phyloP scores from a whole-genome alignment of 2,329 filamentous ascomycete genomes.

The Epichloe hybrida region DNA sequence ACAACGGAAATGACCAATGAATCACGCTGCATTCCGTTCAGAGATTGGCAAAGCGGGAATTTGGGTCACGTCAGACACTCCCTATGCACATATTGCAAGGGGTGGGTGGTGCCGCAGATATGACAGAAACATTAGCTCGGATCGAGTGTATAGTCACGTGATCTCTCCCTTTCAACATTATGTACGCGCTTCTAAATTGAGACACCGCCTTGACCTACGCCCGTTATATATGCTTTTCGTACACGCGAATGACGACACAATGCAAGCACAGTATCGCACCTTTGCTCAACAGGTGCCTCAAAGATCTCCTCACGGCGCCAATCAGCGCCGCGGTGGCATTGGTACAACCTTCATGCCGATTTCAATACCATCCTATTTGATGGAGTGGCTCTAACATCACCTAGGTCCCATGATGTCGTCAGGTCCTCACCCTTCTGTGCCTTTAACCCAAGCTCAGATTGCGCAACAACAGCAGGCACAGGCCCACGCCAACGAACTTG shows the following conservation, averaged over 20 bases:
- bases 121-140: too few species aligned
- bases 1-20: too few species aligned
- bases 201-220: background rate
- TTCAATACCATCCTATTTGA: background rate
- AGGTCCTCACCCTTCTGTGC: constrained; percentile 35
- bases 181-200: too few species aligned
- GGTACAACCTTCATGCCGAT: constrained; percentile 23
- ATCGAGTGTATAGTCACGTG: background rate
- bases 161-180: too few species aligned
- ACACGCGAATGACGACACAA: constrained; percentile 15
- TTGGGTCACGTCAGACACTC: too few species aligned
- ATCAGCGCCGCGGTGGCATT: constrained; percentile 38
- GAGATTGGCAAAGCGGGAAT: too few species aligned
- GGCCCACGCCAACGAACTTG: constrained; percentile 46
- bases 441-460: constrained; percentile 40
- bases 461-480: constrained; percentile 37
- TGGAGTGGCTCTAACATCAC: constrained; percentile 6
- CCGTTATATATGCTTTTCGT: background rate
- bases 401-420: constrained; percentile 44
- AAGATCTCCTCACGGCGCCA: constrained; percentile 33
- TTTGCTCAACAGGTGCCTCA: constrained; percentile 38
- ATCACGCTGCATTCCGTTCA: too few species aligned
- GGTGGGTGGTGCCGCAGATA: too few species aligned
- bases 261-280: constrained; percentile 40
- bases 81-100: too few species aligned